phyloP scores from a whole-genome alignment of 164 flowering plant species.

The Vitis rotundifolia region DNA sequence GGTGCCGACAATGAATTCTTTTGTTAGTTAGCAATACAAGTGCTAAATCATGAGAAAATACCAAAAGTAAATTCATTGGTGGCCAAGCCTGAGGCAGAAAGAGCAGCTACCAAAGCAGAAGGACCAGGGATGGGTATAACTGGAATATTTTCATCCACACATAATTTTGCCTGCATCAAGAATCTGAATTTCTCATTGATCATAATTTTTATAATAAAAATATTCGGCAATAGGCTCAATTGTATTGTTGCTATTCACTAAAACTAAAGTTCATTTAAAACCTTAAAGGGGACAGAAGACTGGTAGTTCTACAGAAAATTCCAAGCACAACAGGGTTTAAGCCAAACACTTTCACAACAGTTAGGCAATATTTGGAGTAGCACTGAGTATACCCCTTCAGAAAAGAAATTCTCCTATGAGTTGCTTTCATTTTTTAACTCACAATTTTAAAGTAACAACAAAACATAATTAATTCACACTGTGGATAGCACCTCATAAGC shows the following conservation, averaged over 20 bases:
- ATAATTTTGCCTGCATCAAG: constrained; percentile 66
- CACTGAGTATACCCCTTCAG: neutral
- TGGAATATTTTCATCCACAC: constrained; percentile 68
- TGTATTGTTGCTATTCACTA: neutral
- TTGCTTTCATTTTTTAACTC: no score
- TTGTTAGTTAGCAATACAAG: neutral
- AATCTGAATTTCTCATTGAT: neutral
- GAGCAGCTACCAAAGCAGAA: constrained; percentile 81
- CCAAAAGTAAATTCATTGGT: constrained; percentile 90
- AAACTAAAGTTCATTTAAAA: no score
- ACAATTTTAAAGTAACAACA: no score
- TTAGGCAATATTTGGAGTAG: neutral
- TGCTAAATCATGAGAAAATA: constrained; percentile 29
- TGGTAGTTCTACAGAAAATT: neutral
- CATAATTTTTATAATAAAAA: neutral
- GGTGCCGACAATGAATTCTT: neutral
- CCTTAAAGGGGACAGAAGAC: neutral
- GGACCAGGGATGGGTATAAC: constrained; percentile 95
- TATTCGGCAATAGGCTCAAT: neutral
- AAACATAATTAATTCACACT: no score
- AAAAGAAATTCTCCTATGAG: neutral
- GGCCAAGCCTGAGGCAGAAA: constrained; percentile 86
- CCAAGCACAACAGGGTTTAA: neutral
- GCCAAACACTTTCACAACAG: neutral
- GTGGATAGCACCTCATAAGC: no score